Conservation (phyloP, 2,329 filamentous ascomycete genomes). For the Alternaria hordeiaustralica region DNA sequence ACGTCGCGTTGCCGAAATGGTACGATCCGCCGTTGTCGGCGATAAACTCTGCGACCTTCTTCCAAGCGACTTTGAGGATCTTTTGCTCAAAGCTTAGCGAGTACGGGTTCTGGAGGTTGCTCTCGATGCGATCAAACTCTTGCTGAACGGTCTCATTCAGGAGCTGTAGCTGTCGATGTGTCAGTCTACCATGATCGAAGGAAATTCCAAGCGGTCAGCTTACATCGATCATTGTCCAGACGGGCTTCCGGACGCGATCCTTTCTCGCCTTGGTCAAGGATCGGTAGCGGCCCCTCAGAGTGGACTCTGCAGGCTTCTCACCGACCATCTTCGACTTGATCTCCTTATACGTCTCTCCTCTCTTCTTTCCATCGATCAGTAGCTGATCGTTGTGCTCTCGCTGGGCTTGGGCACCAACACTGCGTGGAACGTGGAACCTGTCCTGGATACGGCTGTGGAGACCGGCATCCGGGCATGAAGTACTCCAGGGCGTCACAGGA, state of each 20-base stretch:
- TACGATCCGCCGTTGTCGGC: constrained; percentile 61
- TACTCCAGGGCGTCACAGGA: neutral
- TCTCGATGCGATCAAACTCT: constrained; percentile 29
- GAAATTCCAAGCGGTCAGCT: constrained; percentile 46
- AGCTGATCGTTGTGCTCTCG: constrained; percentile 36
- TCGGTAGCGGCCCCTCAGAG: constrained; percentile 71
- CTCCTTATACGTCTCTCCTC: constrained; percentile 69
- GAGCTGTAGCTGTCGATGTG: constrained; percentile 27
- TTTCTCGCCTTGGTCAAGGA: constrained; percentile 69
- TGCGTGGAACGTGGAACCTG: constrained; percentile 1
- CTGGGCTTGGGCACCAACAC: constrained; percentile 6
- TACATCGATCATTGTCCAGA: constrained; percentile 70
- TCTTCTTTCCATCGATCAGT: constrained; percentile 61
- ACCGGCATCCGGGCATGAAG: neutral
- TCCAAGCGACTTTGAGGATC: constrained; percentile 62
- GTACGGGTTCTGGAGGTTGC: constrained; percentile 8
- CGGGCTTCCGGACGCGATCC: constrained; percentile 68
- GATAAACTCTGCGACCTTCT: constrained; percentile 63
- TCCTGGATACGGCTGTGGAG: neutral
- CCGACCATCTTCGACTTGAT: constrained; percentile 63
- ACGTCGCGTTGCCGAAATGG: constrained; percentile 66
- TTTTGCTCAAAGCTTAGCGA: constrained; percentile 23
- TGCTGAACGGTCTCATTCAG: constrained; percentile 29
- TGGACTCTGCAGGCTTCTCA: constrained; percentile 72
- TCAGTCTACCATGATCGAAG: constrained; percentile 10